Base-by-base conservation (phyloP, 805 yeast species). In the Cyberlindnera japonica region DNA sequence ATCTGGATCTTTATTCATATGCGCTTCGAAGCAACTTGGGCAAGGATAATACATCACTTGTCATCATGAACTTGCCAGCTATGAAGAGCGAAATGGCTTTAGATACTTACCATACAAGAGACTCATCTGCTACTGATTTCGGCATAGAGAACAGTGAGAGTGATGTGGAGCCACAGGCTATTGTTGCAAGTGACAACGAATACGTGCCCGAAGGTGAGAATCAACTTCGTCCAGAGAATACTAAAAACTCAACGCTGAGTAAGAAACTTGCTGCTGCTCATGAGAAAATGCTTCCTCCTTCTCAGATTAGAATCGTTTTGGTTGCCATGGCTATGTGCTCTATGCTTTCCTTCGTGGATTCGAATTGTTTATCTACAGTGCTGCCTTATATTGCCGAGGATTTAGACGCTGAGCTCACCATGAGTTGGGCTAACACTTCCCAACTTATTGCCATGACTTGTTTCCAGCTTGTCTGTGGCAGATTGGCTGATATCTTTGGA, bases 401-500 rank as follows among this genome's bases (percentile, higher is more conserved):
- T 23, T 58, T 77, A 28, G 43, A 73, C 36, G 75, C 79, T 1
- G 63, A 68, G 32, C 58, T 61, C 14, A 69, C 79, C 1, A 74
- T 77, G 24, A 67, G 74, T 35, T 77, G 83, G 83, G 81, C 79
- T 0, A 79, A 79, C 23, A 74, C 82, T 0, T 70, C 82, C 5
- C 57, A 71, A 10, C 54, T 77, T 26, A 68, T 77, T 37, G 76
- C 80, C 12, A 74, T 69, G 47, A 68, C 78, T 6, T 71, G 70
- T 7, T 74, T 76, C 51, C 80, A 74, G 51, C 72, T 75, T 5
- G 55, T 75, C 13, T 68, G 72, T 38, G 83, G 83, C 1, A 61
- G 83, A 35, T 53, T 77, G 11, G 68, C 79, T 1, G 83, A 77
- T 52, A 75, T 77, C 18, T 75, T 76, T 51, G 79, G 79, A 7